Conservation (phyloP, 1,139 yeast genomes). For the Suhomyces bokatorum region DNA sequence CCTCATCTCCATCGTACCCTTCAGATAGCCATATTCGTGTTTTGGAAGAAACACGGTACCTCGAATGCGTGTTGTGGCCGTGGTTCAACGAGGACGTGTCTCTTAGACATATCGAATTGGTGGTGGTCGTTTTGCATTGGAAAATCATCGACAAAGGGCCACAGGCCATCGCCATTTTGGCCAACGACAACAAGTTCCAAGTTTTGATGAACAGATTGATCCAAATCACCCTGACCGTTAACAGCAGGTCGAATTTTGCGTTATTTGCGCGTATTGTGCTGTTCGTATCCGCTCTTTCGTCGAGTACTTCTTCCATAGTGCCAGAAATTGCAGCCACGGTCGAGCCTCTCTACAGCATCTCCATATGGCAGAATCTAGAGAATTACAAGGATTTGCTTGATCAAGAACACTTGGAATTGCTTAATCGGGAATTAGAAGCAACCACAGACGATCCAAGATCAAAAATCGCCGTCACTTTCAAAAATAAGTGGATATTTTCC, state of each 20-base stretch:
- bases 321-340: constrained; percentile 15
- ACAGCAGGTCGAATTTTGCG: constrained; percentile 7
- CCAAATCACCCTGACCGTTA: constrained; percentile 7
- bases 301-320: not conserved
- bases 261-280: constrained; percentile 5
- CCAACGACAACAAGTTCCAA: constrained; percentile 10
- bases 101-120: constrained; percentile 39
- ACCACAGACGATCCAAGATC: not conserved
- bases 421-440: not conserved
- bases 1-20: constrained; percentile 4
- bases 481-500: constrained; percentile 7
- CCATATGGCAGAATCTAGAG: constrained; percentile 33
- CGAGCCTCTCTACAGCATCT: constrained; percentile 26
- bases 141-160: not conserved
- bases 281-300: constrained; percentile 4
- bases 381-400: constrained; percentile 16
- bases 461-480: constrained; percentile 1
- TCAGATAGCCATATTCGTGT: constrained; percentile 7
- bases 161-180: not conserved
- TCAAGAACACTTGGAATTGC: not conserved
- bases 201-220: constrained; percentile 12
- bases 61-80: constrained; percentile 39
- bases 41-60: constrained; percentile 25
- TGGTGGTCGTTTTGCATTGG: constrained; percentile 19
- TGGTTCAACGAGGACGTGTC: constrained; percentile 39